Evolutionary conservation across 352 stramenopile genomes (phyloP), one percentile per base, ranked within the genome.

Genomic region (Pythium insidiosum): DNA sequence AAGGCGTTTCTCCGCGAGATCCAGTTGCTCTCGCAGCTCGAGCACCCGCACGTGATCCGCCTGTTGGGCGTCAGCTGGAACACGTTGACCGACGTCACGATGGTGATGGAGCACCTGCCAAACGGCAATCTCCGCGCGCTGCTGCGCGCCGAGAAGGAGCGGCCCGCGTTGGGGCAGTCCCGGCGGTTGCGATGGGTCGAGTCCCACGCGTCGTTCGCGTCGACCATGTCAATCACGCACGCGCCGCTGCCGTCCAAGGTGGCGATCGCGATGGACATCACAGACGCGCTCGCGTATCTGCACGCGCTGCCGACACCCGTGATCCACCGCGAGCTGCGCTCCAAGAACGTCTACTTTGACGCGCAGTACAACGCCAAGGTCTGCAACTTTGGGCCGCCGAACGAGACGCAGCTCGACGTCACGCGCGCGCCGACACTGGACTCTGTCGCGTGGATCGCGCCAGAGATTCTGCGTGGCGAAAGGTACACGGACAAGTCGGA

Each of bases 31-130:
- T 80, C 81, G 23, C 82, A 74, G 35, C 57, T 93, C 7, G 70
- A 72, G 5, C 81, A 93, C 50, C 60, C 75, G 6, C 88, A 93
- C 52, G 66, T 93, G n/a, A 69, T 93, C 26, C 63, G 65, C 11
- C 90, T 93, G 24, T 68, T 93, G 5, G 80, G 80, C 25, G 75
- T 93, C 38, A 87, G 64, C 38, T 93, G 80, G 80, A 90, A 73
- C 40, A 93, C 82, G 66, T 58, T 93, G 18, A 73, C 72, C 7
- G 76, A 92, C 39, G 84, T 92, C 57, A 68, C 76, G 0, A 73
- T 92, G 23, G 56, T 92, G 13, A 78, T 85, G 43, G 79, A 92
- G 58, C 86, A 76, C 63, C 80, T 89, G 74, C 60, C 69, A 13
- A 81, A 74, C 20, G 79, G 79, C 15, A 76, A 92, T 43, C 53